A percentile compares a stretch with the other conserved stretches of the same genome.
These are phyloP conservation scores for Delphinella strobiligena DNA, from an alignment of 2,329 filamentous ascomycete genomes.

Conservation along the genomic window DNA sequence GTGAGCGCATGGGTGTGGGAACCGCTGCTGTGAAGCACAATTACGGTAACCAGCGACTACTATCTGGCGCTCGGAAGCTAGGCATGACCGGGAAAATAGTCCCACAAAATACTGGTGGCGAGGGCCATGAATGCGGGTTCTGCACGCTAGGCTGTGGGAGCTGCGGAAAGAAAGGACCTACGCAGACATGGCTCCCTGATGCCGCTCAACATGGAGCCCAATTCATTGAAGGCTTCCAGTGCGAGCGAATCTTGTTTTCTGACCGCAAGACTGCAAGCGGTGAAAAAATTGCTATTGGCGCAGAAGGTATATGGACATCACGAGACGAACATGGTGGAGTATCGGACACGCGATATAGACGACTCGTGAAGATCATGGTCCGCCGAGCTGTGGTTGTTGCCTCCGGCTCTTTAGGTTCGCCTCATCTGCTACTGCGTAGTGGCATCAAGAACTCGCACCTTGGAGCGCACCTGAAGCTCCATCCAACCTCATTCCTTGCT, in stretches of 20 bases:
- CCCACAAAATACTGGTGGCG: slow-evolving; percentile 67
- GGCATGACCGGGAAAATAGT: slow-evolving; percentile 59
- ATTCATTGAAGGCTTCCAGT: slow-evolving; percentile 75
- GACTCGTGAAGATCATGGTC: slow-evolving; percentile 60
- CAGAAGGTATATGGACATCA: slow-evolving; percentile 64
- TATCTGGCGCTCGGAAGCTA: slow-evolving; percentile 62
- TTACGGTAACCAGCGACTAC: slow-evolving; percentile 54
- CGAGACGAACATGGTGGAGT: slow-evolving; percentile 52
- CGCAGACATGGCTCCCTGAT: slow-evolving; percentile 65
- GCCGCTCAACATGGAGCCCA: slow-evolving; percentile 64
- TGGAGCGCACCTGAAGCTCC: slow-evolving; percentile 68
- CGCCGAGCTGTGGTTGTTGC: slow-evolving; percentile 66
- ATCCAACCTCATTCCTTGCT: slow-evolving; percentile 50
- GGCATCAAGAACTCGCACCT: slow-evolving; percentile 73
- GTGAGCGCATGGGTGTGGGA: slow-evolving; percentile 63
- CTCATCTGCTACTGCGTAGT: slow-evolving; percentile 63
- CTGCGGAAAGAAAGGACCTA: slow-evolving; percentile 67
- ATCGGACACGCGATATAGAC: slow-evolving; percentile 36
- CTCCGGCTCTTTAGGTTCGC: slow-evolving; percentile 58
- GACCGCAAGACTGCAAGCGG: slow-evolving; percentile 27
- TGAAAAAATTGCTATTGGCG: slow-evolving; percentile 51
- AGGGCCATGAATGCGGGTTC: slow-evolving; percentile 60
- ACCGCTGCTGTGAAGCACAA: slow-evolving; percentile 59
- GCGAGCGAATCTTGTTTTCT: slow-evolving; percentile 59
- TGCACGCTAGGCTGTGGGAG: slow-evolving; percentile 49